Percentiles rank a stretch among this genome's conserved stretches.
Conservation (phyloP, 2,329 filamentous ascomycete genomes). For the Penicillium nordicum region DNA sequence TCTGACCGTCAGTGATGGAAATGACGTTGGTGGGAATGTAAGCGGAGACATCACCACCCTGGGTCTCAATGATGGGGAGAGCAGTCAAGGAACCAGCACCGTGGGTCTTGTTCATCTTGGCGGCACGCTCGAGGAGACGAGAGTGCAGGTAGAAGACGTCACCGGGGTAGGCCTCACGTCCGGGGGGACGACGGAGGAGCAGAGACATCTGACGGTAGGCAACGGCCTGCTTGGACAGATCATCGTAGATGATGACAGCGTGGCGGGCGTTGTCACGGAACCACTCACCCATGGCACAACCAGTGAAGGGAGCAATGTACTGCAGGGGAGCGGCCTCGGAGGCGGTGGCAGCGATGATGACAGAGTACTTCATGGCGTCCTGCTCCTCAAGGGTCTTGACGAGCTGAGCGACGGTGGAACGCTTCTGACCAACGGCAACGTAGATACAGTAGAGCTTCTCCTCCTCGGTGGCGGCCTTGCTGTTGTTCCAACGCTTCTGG, state of each 20-base stretch:
- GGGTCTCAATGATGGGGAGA: slow-evolving; percentile 96
- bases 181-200: slow-evolving; percentile 92
- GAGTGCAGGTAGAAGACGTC: slow-evolving; percentile 99
- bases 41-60: slow-evolving; percentile 99
- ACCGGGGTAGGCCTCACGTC: slow-evolving; percentile 98
- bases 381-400: slow-evolving; percentile 99
- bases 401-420: slow-evolving; percentile 97
- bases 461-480: slow-evolving; percentile 68
- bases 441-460: slow-evolving; percentile 99
- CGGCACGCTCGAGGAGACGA: slow-evolving; percentile 96
- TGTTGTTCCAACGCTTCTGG: slow-evolving; percentile 99
- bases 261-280: slow-evolving; percentile 87
- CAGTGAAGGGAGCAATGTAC: slow-evolving; percentile 92
- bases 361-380: slow-evolving; percentile 97
- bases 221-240: slow-evolving; percentile 96
- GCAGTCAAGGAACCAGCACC: slow-evolving; percentile 96
- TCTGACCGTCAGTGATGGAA: slow-evolving; percentile 99
- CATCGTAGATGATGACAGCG: slow-evolving; percentile 86
- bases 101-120: slow-evolving; percentile 96
- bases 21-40: slow-evolving; percentile 99
- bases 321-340: slow-evolving; percentile 95
- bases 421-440: slow-evolving; percentile 98
- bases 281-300: slow-evolving; percentile 61
- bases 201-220: slow-evolving; percentile 99
- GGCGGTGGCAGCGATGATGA: slow-evolving; percentile 91